Evolutionary conservation across 495 filamentous ascomycete species (phyloP), one percentile per base, ranked within the genome.

Genomic region (Filosporella fistucella): DNA sequence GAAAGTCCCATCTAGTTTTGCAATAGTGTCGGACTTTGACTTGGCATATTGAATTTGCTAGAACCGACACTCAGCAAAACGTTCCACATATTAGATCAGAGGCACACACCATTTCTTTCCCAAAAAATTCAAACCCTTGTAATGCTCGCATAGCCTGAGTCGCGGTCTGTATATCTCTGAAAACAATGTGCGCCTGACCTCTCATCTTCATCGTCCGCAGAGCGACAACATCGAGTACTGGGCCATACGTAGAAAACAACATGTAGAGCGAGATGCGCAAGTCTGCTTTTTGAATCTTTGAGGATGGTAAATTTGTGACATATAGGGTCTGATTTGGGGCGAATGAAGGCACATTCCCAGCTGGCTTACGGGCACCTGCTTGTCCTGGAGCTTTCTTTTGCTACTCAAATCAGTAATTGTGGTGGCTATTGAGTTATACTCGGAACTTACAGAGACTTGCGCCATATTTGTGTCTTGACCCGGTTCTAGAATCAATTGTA

Each of bases 121-220:
- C 93, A 50, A 91, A 84, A 55, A 97, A 87, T 13, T 91, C 80
- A 56, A 90, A 87, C 0, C 88, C 89, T 55, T 97, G 84, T 21
- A 95, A 69, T 23, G 86, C 80, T 45, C 91, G 74, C 82, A 97
- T 85, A 2, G 93, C 93, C 59, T 94, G 87, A 24, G 90, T 93
- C 36, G 88, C 89, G 2, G 84, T 77, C 47, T 91, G 84, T 11
- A 91, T 69, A 61, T 99, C 93, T 49, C 86, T 80, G 64, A 88
- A 96, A 3, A 91, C 87, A 37, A 99, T 72, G 60, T 96, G 91
- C 42, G 93, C 94, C 64, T 97, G 93, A 2, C 93, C 93, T 28
- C 94, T 86, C 85, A 95, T 91, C 67, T 89, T 90, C 57, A 70
- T 71, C 0, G 87, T 93, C 66, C 88, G 90, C 58, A 96, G 72